Percentiles rank a stretch among this genome's conserved stretches.
These are phyloP conservation scores for Blastocystis sp. DNA, from an alignment of 352 stramenopile genomes.

Conservation along the genomic window DNA sequence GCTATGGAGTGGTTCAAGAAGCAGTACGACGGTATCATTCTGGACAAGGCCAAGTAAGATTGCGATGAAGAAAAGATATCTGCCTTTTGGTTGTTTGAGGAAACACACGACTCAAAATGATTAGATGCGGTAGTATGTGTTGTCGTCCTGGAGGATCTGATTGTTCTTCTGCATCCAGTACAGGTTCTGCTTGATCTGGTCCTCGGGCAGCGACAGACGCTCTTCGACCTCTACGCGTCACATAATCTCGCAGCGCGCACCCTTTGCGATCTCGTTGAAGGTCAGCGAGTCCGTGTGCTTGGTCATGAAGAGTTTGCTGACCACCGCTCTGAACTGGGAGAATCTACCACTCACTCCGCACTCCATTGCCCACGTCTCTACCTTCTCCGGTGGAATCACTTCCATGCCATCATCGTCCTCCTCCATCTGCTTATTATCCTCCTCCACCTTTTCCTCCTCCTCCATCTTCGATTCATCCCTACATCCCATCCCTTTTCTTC, in stretches of 20 bases:
- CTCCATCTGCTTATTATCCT: background rate
- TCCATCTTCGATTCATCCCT: background rate
- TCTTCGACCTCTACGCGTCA: background rate
- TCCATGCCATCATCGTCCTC: background rate
- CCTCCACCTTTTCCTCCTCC: background rate
- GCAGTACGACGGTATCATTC: constrained; percentile 57
- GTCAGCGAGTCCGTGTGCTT: background rate
- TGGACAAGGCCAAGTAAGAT: constrained; percentile 56
- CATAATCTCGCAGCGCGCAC: background rate
- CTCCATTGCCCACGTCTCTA: too few relatives aligned
- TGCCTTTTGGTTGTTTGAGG: constrained; percentile 17
- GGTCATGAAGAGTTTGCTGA: too few relatives aligned
- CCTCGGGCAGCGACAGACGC: background rate
- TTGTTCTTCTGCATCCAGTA: constrained; percentile 21
- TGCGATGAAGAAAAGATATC: constrained; percentile 63
- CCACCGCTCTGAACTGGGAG: too few relatives aligned
- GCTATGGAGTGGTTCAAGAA: constrained; percentile 62
- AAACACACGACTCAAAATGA: background rate
- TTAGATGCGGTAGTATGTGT: constrained; percentile 36
- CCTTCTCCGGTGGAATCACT: too few relatives aligned
- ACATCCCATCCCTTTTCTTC: too few relatives aligned
- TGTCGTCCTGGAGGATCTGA: background rate
- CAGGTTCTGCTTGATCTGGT: background rate
- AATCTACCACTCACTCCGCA: too few relatives aligned
- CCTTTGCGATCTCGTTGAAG: background rate